Percentiles rank a stretch among this genome's conserved stretches.
Evolutionary conservation across 2,329 filamentous ascomycete species (phyloP).

Genomic region (Coniella lustricola): DNA sequence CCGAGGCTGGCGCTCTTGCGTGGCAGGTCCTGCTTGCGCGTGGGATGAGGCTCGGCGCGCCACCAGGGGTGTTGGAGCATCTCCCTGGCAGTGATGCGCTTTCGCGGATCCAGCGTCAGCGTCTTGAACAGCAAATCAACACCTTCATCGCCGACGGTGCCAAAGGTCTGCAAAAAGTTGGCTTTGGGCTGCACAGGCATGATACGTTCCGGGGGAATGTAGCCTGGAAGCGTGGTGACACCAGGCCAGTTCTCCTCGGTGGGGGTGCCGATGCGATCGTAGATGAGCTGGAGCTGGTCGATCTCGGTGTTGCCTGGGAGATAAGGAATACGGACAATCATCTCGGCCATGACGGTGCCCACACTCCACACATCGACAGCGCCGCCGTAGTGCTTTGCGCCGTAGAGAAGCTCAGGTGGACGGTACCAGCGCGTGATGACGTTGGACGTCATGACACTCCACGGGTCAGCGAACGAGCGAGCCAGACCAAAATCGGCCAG

Average conservation of each 20-base stretch:
- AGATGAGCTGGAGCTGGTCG: conserved; percentile 78
- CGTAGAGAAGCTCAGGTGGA: conserved; percentile 87
- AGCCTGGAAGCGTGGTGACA: conserved; percentile 72
- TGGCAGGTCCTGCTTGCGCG: conserved; percentile 73
- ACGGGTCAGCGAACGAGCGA: conserved; percentile 80
- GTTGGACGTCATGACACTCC: conserved; percentile 81
- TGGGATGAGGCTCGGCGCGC: conserved; percentile 75
- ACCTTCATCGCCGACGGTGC: conserved; percentile 71
- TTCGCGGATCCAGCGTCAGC: conserved; percentile 77
- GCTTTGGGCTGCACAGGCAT: conserved; percentile 58
- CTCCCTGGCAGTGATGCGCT: conserved; percentile 68
- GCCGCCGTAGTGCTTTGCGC: conserved; percentile 80
- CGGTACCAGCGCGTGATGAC: conserved; percentile 98
- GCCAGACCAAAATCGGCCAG: conserved; percentile 97
- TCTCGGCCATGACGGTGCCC: conserved; percentile 86
- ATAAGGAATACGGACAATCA: conserved; percentile 75
- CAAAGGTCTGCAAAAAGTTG: conserved; percentile 70
- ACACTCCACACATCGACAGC: conserved; percentile 93
- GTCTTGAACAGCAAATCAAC: conserved; percentile 85
- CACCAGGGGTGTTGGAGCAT: conserved; percentile 84
- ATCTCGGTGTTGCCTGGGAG: conserved; percentile 80
- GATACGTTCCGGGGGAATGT: conserved; percentile 56
- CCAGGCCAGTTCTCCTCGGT: conserved; percentile 95
- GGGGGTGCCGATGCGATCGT: conserved; percentile 78
- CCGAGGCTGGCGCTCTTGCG: conserved; percentile 54